Conservation (phyloP, 805 yeast genomes). For the Metschnikowia peoriensis region DNA sequence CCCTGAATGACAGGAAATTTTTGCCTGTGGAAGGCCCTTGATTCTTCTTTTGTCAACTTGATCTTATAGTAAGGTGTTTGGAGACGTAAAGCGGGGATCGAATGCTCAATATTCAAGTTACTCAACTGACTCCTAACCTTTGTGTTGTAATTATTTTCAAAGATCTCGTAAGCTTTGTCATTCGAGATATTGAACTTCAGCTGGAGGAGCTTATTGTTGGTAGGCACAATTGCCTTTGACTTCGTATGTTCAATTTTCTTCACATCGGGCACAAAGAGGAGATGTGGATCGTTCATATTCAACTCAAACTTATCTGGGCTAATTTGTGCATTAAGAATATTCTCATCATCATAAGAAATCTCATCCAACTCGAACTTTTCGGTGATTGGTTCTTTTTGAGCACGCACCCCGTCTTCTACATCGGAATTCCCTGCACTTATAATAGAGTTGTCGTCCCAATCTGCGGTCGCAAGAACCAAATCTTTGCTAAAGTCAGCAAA, state of each 20-base stretch:
- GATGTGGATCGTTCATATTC: slow-evolving; percentile 84
- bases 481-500: slow-evolving; percentile 50
- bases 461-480: slow-evolving; percentile 64
- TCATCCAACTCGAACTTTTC: slow-evolving; percentile 25
- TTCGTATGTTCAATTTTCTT: slow-evolving; percentile 16
- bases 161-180: slow-evolving; percentile 78
- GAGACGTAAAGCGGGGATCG: slow-evolving; percentile 79
- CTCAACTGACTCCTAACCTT: slow-evolving; percentile 92
- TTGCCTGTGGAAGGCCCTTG: slow-evolving; percentile 80
- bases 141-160: slow-evolving; percentile 83
- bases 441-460: slow-evolving; percentile 72
- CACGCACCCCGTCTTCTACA: neutral
- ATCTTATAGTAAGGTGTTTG: slow-evolving; percentile 93
- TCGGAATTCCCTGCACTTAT: slow-evolving; percentile 46
- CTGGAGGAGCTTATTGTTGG: slow-evolving; percentile 52
- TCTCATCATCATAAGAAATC: slow-evolving; percentile 58
- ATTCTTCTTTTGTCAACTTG: slow-evolving; percentile 59
- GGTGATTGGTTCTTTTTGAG: slow-evolving; percentile 1
- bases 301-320: slow-evolving; percentile 46
- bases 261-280: slow-evolving; percentile 59
- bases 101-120: slow-evolving; percentile 85
- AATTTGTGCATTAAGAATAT: slow-evolving; percentile 68
- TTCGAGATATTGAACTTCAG: slow-evolving; percentile 80
- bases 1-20: slow-evolving; percentile 75
- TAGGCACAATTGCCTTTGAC: slow-evolving; percentile 45